These are phyloP conservation scores for Emiliania huxleyi DNA, from an alignment of 78 protist genomes.

Conservation along the genomic window DNA sequence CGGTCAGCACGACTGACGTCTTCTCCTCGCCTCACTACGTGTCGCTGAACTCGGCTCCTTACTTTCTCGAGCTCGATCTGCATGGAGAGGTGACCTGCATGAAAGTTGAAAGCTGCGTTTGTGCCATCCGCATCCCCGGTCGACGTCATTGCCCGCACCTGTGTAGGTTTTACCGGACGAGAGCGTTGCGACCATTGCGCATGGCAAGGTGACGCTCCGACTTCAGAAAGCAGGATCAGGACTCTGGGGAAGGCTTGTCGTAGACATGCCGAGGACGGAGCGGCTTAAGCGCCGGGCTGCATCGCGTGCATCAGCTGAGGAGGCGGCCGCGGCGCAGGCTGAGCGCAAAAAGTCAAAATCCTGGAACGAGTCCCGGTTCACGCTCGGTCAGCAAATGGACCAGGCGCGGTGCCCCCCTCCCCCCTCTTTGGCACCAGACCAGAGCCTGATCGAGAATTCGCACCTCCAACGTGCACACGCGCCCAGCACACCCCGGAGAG, in stretches of 20 bases:
- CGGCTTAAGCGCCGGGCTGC: neutral
- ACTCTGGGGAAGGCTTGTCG: neutral
- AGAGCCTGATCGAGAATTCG: too few species aligned
- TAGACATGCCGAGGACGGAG: neutral
- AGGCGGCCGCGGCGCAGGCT: neutral
- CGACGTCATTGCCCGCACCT: too few species aligned
- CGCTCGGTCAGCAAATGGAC: neutral
- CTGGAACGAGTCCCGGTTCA: neutral
- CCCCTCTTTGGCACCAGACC: too few species aligned
- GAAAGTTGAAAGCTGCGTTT: too few species aligned
- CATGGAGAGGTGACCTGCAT: too few species aligned
- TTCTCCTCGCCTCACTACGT: conserved; percentile 4
- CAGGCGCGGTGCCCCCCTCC: too few species aligned
- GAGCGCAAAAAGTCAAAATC: neutral
- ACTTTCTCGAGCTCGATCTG: conserved; percentile 3
- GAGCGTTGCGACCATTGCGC: neutral
- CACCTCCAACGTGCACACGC: too few species aligned
- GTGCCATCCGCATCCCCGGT: too few species aligned
- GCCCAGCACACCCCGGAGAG: too few species aligned
- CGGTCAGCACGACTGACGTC: neutral
- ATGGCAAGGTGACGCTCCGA: neutral
- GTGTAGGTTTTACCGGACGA: neutral
- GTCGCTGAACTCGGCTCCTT: neutral
- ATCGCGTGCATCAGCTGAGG: neutral
- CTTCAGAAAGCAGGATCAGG: neutral